Evolutionary conservation across 2,329 filamentous ascomycete genomes (phyloP).

Genomic region (Penicillium sp.): DNA sequence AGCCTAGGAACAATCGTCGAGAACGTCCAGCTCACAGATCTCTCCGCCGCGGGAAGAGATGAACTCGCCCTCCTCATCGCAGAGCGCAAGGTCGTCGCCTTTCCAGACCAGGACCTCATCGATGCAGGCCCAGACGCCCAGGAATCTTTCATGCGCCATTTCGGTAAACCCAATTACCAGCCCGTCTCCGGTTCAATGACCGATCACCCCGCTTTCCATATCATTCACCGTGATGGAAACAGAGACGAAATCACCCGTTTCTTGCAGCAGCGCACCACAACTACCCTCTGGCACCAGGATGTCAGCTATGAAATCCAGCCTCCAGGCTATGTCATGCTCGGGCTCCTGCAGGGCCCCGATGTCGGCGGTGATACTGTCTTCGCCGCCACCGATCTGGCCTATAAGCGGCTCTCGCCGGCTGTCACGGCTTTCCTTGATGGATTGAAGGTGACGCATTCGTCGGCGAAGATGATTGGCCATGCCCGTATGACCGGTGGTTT

Average conservation of each 20-base stretch:
- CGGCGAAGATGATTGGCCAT: constrained; percentile 46
- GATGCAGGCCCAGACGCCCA: constrained; percentile 44
- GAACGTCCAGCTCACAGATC: constrained; percentile 49
- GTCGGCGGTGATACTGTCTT: constrained; percentile 51
- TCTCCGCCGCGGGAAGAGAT: constrained; percentile 49
- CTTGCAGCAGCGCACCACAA: constrained; percentile 45
- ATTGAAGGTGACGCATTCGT: constrained; percentile 41
- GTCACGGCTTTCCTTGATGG: constrained; percentile 40
- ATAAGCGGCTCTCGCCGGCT: constrained; percentile 53
- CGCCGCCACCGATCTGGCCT: constrained; percentile 46
- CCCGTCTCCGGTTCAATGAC: constrained; percentile 44
- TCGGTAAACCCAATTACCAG: constrained; percentile 48
- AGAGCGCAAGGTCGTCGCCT: constrained; percentile 58
- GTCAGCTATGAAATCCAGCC: constrained; percentile 51
- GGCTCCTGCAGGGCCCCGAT: constrained; percentile 50
- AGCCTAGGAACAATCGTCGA: constrained; percentile 43
- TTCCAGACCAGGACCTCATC: constrained; percentile 52
- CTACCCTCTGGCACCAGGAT: constrained; percentile 51
- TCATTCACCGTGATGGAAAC: constrained; percentile 48
- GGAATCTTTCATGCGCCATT: constrained; percentile 46
- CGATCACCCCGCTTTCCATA: constrained; percentile 46
- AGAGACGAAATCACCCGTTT: constrained; percentile 44
- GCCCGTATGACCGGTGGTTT: constrained; percentile 43
- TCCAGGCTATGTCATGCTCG: constrained; percentile 49
- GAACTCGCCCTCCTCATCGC: constrained; percentile 65